Evolutionary conservation across 1,139 yeast species (phyloP).

Genomic region (Blastobotrys raffinosifermentans): DNA sequence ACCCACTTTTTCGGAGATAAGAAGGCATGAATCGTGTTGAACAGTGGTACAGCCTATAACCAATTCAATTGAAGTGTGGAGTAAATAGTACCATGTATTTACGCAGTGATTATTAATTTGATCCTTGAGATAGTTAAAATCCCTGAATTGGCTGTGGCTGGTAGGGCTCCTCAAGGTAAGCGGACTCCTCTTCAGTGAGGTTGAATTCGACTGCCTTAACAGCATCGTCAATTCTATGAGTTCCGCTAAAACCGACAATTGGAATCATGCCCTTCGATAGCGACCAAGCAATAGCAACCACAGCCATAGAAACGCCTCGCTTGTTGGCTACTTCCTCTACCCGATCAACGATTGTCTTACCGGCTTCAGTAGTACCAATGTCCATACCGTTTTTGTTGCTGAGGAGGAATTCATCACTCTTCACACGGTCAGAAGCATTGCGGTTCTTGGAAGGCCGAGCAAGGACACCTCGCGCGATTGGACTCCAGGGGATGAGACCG

Average conservation of each 20-base stretch:
- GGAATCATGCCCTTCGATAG: constrained; percentile 45
- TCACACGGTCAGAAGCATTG: background rate
- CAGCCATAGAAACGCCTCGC: constrained; percentile 44
- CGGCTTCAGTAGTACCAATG: no score
- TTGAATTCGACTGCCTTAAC: constrained; percentile 39
- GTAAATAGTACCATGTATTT: no score
- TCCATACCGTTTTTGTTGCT: no score
- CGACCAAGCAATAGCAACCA: constrained; percentile 53
- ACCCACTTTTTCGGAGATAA: no score
- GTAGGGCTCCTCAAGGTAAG: constrained; percentile 47
- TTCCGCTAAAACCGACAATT: constrained; percentile 48
- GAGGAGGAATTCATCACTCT: no score
- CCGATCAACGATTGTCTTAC: no score
- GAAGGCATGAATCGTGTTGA: no score
- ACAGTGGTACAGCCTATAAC: no score
- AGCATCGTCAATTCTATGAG: constrained; percentile 48
- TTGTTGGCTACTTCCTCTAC: constrained; percentile 45
- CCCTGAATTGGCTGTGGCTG: constrained; percentile 21
- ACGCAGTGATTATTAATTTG: no score
- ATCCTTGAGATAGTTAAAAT: no score
- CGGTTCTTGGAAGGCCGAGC: constrained; percentile 37
- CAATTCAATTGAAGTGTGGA: no score
- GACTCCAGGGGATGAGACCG: constrained; percentile 49
- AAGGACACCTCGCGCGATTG: constrained; percentile 44
- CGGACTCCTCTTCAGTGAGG: constrained; percentile 41